These are phyloP conservation scores for Salvia hispanica DNA, from an alignment of 257 asterid genomes.

Conservation along the genomic window DNA sequence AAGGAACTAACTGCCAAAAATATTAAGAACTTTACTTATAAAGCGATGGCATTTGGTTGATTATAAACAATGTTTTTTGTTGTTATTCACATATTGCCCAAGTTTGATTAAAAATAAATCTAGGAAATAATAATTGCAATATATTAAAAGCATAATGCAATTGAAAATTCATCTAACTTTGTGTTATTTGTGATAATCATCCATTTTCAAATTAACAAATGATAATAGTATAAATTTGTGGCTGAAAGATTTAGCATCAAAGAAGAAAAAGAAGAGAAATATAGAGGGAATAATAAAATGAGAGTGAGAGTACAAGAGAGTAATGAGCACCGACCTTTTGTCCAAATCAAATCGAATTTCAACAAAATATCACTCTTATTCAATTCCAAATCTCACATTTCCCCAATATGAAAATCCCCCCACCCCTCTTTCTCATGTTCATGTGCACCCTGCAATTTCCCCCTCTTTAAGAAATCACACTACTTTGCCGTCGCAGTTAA, in stretches of 20 bases:
- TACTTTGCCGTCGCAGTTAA: conserved; percentile 26
- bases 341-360: conserved; percentile 39
- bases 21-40: too few relatives aligned
- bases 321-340: conserved; percentile 50
- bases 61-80: too few relatives aligned
- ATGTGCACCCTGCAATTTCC: conserved; percentile 21
- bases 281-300: conserved; percentile 13
- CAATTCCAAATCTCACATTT: conserved; percentile 42
- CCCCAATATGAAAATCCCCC: conserved; percentile 21
- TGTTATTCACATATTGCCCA: too few relatives aligned
- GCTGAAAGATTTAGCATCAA: neutral
- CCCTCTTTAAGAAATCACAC: conserved; percentile 26
- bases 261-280: neutral
- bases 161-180: too few relatives aligned
- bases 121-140: too few relatives aligned
- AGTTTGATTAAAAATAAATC: too few relatives aligned
- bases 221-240: neutral
- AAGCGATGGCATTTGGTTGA: too few relatives aligned
- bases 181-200: too few relatives aligned
- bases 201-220: too few relatives aligned
- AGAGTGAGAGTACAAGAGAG: conserved; percentile 27
- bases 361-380: conserved; percentile 33
- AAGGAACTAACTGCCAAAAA: neutral
- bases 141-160: too few relatives aligned
- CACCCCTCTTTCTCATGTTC: neutral